A percentile compares a stretch with the other conserved stretches of the same genome.
Evolutionary conservation across 441 rosid species (phyloP).

Genomic region (Gossypium davidsonii): DNA sequence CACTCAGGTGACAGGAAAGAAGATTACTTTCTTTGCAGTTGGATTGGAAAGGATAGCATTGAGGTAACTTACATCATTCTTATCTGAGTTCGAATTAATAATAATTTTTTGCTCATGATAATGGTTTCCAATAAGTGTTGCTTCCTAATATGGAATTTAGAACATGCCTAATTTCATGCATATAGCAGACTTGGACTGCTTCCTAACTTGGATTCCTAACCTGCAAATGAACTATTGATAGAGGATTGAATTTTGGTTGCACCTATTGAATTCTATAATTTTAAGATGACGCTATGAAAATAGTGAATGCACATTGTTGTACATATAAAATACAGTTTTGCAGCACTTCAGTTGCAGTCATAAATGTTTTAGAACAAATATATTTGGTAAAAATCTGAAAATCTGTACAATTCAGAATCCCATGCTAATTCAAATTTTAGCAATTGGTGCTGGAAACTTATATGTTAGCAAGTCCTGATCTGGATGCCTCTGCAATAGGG

Average conservation of each 20-base stretch:
- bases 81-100: conserved; percentile 8
- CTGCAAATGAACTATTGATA: neutral
- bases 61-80: conserved; percentile 50
- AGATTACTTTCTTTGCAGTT: conserved; percentile 76
- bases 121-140: neutral
- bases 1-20: conserved; percentile 96
- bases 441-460: neutral
- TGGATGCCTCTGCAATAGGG: neutral
- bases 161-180: neutral
- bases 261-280: neutral
- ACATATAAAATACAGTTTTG: neutral
- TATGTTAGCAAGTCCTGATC: neutral
- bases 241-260: neutral
- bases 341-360: neutral
- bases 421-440: neutral
- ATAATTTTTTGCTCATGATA: neutral
- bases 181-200: neutral
- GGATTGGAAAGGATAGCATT: conserved; percentile 86
- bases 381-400: conserved; percentile 1
- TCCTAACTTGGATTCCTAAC: neutral
- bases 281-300: neutral
- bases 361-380: neutral
- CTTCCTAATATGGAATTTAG: neutral
- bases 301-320: neutral
- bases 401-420: neutral